Base-by-base conservation (phyloP, 108 stramenopile genomes). In the Poteriospumella lacustris region DNA sequence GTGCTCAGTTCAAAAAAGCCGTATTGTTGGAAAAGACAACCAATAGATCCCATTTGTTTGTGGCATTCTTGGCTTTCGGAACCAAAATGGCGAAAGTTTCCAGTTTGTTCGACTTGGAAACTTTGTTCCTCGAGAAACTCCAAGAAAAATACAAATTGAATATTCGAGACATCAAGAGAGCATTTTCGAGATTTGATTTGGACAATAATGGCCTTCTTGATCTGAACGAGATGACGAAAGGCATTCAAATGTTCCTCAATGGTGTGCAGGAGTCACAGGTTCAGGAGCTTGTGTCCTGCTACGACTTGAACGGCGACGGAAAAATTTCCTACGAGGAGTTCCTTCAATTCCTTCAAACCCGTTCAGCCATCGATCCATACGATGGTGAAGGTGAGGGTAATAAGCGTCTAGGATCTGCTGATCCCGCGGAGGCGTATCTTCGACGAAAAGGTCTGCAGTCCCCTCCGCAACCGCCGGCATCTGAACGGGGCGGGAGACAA, bases 61-160 rank as follows among this genome's bases (percentile, higher is more conserved):
- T n/a, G n/a, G n/a, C n/a, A n/a, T n/a, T n/a, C n/a, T n/a, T n/a
- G n/a, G n/a, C n/a, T n/a, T n/a, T n/a, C n/a, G n/a, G n/a, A n/a
- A n/a, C n/a, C n/a, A n/a, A n/a, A n/a, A n/a, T n/a, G n/a, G n/a
- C n/a, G n/a, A n/a, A n/a, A n/a, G n/a, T n/a, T n/a, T n/a, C n/a
- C n/a, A 24, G 12, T 64, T 24, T 64, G 3, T 19, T 12, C 24
- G 70, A 73, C 3, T 56, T 73, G 31, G 70, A 73, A 56, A 73
- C 15, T 34, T 42, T 73, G 9, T 73, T 73, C 36, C 26, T 73
- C 9, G 70, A 73, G 70, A 73, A 73, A 73, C 33, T 73, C 5
- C 43, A 44, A 73, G 44, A 73, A 38, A 73, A 73, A 33, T 73
- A 52, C 47, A 44, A 73, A 73, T 42, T 73, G 12, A 73, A 44